Evolutionary conservation across 305 asterid species (phyloP).

Genomic region (Solanum hybrid): DNA sequence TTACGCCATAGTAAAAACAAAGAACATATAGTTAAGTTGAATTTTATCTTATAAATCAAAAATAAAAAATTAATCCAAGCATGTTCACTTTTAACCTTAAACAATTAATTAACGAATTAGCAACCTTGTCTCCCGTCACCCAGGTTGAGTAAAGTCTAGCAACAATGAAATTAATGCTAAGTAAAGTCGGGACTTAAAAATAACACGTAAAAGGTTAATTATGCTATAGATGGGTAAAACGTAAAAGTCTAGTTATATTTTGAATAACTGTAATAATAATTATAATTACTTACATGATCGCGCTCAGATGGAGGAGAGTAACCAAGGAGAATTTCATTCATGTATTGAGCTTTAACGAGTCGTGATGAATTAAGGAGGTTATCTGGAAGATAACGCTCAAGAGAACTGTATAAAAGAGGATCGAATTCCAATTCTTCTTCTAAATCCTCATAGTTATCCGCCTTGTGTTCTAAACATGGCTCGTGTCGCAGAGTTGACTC

Average conservation of each 20-base stretch:
- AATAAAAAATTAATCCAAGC: not conserved
- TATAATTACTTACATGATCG: not conserved
- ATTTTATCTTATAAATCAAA: too few relatives aligned
- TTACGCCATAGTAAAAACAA: not conserved
- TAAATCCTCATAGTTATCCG: not conserved
- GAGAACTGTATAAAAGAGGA: not conserved
- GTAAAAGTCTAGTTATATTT: not conserved
- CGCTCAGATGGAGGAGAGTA: not conserved
- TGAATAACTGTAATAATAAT: not conserved
- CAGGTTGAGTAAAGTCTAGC: not conserved
- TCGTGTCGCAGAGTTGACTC: not conserved
- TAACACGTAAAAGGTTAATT: not conserved
- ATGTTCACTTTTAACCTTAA: not conserved
- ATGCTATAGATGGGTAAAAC: not conserved
- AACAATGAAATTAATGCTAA: not conserved
- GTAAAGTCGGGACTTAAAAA: not conserved
- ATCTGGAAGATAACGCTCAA: not conserved
- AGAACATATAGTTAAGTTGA: not conserved
- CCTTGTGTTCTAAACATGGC: not conserved
- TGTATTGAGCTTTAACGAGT: not conserved
- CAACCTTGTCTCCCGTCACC: not conserved
- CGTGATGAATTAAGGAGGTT: not conserved
- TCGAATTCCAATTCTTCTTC: not conserved
- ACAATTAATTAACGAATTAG: not conserved
- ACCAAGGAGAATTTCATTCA: not conserved